phyloP scores from a whole-genome alignment of 2,329 filamentous ascomycete species.

The Claviceps pusilla region DNA sequence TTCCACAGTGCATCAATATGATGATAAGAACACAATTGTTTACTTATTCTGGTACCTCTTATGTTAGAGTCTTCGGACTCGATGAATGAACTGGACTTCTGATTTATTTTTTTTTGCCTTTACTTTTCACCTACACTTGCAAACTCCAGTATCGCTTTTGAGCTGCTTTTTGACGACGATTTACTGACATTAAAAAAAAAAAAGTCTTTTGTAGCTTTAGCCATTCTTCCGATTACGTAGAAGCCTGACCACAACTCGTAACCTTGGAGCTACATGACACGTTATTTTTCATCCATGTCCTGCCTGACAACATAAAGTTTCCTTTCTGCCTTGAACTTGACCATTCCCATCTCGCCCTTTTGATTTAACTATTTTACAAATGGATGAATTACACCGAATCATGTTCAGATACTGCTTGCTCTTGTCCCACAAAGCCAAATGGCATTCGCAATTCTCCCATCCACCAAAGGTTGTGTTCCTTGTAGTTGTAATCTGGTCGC shows the following conservation, averaged over 20 bases:
- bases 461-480: no score
- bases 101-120: slow-evolving; percentile 25
- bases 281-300: background rate
- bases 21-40: slow-evolving; percentile 53
- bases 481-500: slow-evolving; percentile 5
- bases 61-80: slow-evolving; percentile 58
- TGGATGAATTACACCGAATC: slow-evolving; percentile 1
- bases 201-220: slow-evolving; percentile 3
- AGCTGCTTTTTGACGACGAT: background rate
- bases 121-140: slow-evolving; percentile 5
- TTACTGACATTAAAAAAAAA: slow-evolving; percentile 3
- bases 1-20: slow-evolving; percentile 28
- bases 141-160: background rate
- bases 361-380: slow-evolving; percentile 9
- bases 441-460: background rate
- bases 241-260: background rate
- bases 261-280: background rate
- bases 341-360: background rate
- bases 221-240: background rate
- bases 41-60: slow-evolving; percentile 90
- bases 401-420: slow-evolving; percentile 1
- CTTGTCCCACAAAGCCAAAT: slow-evolving; percentile 5
- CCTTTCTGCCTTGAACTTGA: background rate
- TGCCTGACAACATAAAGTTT: background rate
- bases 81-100: slow-evolving; percentile 84